phyloP scores from a whole-genome alignment of 805 yeast genomes.

The Grigorovia yakushimaensis region DNA sequence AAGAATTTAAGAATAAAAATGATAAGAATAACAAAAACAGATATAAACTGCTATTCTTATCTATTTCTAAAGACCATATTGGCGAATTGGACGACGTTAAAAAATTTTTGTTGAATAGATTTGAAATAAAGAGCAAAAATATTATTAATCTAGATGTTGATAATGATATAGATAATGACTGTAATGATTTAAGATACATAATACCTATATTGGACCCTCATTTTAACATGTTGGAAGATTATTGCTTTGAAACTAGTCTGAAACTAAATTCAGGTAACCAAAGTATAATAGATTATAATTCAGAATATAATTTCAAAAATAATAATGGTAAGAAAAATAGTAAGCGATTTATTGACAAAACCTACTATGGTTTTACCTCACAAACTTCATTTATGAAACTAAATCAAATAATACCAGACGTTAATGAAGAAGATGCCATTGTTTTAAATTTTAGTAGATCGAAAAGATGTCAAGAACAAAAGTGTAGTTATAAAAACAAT shows the following conservation, averaged over 20 bases:
- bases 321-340: neutral
- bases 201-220: conserved; percentile 3
- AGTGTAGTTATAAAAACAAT: neutral
- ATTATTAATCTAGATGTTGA: neutral
- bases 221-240: conserved; percentile 1
- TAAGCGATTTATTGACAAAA: neutral
- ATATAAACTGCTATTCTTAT: conserved; percentile 1
- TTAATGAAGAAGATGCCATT: conserved; percentile 14
- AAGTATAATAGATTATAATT: neutral
- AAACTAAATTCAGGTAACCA: neutral
- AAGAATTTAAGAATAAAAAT: neutral
- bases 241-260: neutral
- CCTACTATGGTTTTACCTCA: neutral
- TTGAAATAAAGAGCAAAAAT: neutral
- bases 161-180: neutral
- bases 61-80: neutral
- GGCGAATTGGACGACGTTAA: neutral
- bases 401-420: conserved; percentile 1
- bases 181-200: neutral
- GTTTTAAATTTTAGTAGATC: conserved; percentile 14
- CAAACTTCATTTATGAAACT: neutral
- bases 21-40: neutral
- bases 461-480: neutral
- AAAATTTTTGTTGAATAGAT: conserved; percentile 1
- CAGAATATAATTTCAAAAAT: neutral